phyloP scores from a whole-genome alignment of 805 yeast species.

The Candida endomychidarum region DNA sequence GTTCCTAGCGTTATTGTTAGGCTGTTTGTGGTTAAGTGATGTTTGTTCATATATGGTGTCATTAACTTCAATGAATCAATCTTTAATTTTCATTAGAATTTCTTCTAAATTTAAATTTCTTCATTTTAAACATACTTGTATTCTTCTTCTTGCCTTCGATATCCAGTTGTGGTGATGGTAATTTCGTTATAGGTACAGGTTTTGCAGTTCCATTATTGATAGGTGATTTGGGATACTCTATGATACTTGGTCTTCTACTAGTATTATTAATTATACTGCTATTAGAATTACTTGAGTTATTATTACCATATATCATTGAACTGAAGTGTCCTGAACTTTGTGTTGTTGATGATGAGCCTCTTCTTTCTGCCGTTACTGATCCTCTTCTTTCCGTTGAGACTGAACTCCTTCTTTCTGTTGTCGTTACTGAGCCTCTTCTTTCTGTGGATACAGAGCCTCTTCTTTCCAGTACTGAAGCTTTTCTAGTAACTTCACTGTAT shows the following conservation, averaged over 20 bases:
- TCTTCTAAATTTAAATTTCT: conserved; percentile 32
- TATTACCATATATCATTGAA: conserved; percentile 1
- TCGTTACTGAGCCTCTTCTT: conserved; percentile 4
- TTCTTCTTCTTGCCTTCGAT: conserved; percentile 15
- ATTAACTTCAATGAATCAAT: too few species aligned
- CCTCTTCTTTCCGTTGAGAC: neutral
- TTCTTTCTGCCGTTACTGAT: neutral
- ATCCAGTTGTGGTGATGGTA: conserved; percentile 18
- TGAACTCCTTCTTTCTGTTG: neutral
- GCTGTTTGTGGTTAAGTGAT: neutral
- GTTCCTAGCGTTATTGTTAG: neutral
- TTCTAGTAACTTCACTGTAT: conserved; percentile 2
- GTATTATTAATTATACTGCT: conserved; percentile 1
- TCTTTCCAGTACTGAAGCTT: conserved; percentile 3
- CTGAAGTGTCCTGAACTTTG: conserved; percentile 1
- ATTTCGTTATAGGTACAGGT: conserved; percentile 11
- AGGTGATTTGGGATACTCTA: conserved; percentile 18
- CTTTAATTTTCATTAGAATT: conserved; percentile 22
- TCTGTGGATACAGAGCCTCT: conserved; percentile 1
- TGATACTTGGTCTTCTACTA: conserved; percentile 10
- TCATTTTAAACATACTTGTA: conserved; percentile 14
- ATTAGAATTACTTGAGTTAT: conserved; percentile 4
- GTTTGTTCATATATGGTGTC: neutral
- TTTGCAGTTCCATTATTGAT: conserved; percentile 11
- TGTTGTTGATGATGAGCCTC: conserved; percentile 5